Conservation (phyloP, 2,329 filamentous ascomycete genomes). For the Ambrosiella xylebori region DNA sequence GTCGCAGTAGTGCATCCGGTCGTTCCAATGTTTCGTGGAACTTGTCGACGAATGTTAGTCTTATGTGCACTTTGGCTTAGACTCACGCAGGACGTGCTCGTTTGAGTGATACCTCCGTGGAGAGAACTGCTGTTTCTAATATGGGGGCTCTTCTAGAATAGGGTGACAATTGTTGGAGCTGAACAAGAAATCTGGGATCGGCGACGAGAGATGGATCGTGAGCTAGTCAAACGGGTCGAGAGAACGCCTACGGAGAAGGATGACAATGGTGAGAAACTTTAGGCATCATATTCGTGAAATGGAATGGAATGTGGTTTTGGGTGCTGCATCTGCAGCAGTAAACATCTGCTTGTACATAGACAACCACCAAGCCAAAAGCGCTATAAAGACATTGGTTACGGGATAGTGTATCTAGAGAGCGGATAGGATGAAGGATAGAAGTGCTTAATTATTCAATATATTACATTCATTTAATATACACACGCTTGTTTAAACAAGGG, state of each 20-base stretch:
- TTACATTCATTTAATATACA: slow-evolving; percentile 8
- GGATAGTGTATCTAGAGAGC: neutral
- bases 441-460: neutral
- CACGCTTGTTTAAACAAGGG: slow-evolving; percentile 35
- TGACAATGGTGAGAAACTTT: neutral
- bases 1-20: neutral
- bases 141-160: slow-evolving; percentile 19
- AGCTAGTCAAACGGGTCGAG: neutral
- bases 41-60: slow-evolving; percentile 18
- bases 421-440: neutral
- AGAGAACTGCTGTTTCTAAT: slow-evolving; percentile 17
- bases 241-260: neutral
- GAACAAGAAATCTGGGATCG: slow-evolving; percentile 16
- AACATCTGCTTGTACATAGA: slow-evolving; percentile 10
- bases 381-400: slow-evolving; percentile 4
- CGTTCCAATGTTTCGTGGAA: slow-evolving; percentile 13
- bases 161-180: slow-evolving; percentile 14
- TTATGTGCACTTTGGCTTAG: slow-evolving; percentile 20
- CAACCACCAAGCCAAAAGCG: slow-evolving; percentile 1
- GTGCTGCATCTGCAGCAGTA: slow-evolving; percentile 9
- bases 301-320: slow-evolving; percentile 6
- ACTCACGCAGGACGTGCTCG: slow-evolving; percentile 18
- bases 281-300: neutral
- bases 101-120: slow-evolving; percentile 17
- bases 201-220: neutral